Conservation (phyloP, 2,329 filamentous ascomycete genomes). For the Alternaria consortialis region DNA sequence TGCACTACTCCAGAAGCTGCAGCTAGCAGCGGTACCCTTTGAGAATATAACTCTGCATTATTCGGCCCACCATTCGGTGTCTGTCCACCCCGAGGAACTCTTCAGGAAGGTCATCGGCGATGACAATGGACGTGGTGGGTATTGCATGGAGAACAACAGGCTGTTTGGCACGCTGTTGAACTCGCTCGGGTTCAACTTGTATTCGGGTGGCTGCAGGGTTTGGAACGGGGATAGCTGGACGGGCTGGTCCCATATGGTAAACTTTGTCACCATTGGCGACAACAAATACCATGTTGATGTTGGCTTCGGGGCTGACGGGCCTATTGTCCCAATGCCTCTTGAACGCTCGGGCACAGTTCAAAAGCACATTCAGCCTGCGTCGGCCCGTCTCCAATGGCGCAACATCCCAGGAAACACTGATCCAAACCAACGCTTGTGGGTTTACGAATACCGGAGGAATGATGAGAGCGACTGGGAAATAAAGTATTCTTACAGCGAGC, state of each 20-base stretch:
- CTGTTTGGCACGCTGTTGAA: slow-evolving; percentile 63
- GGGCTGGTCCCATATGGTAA: slow-evolving; percentile 57
- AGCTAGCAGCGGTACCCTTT: slow-evolving; percentile 62
- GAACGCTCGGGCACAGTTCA: slow-evolving; percentile 35
- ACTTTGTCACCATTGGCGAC: slow-evolving; percentile 52
- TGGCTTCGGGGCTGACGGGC: slow-evolving; percentile 54
- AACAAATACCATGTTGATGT: slow-evolving; percentile 54
- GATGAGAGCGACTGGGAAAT: slow-evolving; percentile 63
- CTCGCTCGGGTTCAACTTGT: slow-evolving; percentile 60
- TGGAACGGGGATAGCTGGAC: slow-evolving; percentile 34
- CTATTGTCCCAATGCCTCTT: slow-evolving; percentile 51
- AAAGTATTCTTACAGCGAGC: slow-evolving; percentile 69
- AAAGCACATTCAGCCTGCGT: slow-evolving; percentile 43
- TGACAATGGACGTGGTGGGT: slow-evolving; percentile 62
- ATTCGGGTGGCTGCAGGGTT: slow-evolving; percentile 54
- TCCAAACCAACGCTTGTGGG: slow-evolving; percentile 54
- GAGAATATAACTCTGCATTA: slow-evolving; percentile 66
- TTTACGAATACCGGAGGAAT: slow-evolving; percentile 51
- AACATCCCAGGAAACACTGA: slow-evolving; percentile 47
- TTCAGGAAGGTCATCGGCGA: slow-evolving; percentile 65
- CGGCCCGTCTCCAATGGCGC: slow-evolving; percentile 45
- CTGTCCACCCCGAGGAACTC: slow-evolving; percentile 59
- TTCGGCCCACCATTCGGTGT: slow-evolving; percentile 52
- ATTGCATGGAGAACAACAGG: slow-evolving; percentile 69
- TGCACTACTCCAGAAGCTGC: slow-evolving; percentile 46